Percentiles rank a stretch among this genome's conserved stretches.
Evolutionary conservation across 208 protist species (phyloP).

Genomic region (Borovskyia barvae): DNA sequence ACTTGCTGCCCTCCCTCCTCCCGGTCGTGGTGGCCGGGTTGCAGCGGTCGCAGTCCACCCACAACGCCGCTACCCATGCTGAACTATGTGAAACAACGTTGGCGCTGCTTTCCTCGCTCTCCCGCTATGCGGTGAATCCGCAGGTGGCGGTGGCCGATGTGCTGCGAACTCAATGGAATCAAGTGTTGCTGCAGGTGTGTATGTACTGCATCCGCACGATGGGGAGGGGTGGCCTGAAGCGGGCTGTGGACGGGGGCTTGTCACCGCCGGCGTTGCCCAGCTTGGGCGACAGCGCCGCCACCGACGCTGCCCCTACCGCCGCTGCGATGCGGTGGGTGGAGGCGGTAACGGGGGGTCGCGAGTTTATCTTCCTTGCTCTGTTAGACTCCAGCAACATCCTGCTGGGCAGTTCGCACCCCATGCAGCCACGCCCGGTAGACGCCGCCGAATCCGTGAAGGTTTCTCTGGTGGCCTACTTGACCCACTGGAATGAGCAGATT

Average conservation of each 20-base stretch:
- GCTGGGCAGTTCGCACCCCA: not conserved
- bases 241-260: constrained; percentile 14
- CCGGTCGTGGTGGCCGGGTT: constrained; percentile 33
- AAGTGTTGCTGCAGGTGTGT: constrained; percentile 38
- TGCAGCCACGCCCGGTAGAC: constrained; percentile 4
- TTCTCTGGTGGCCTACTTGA: constrained; percentile 13
- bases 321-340: constrained; percentile 8
- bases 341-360: constrained; percentile 6
- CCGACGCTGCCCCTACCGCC: constrained; percentile 5
- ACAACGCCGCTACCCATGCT: constrained; percentile 51
- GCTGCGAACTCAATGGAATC: constrained; percentile 25
- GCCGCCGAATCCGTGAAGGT: constrained; percentile 3
- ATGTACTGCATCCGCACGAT: constrained; percentile 53
- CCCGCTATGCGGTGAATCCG: constrained; percentile 29
- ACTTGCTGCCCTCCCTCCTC: constrained; percentile 35
- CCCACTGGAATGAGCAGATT: constrained; percentile 7
- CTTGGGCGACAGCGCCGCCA: constrained; percentile 17
- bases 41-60: constrained; percentile 23
- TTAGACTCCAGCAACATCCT: constrained; percentile 50
- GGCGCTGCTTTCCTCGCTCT: constrained; percentile 45
- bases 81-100: constrained; percentile 58
- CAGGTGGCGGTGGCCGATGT: constrained; percentile 19
- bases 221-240: constrained; percentile 20
- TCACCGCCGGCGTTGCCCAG: constrained; percentile 22
- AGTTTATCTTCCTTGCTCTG: constrained; percentile 30